Evolutionary conservation across 2,329 filamentous ascomycete genomes (phyloP).

Genomic region (Ceratocystis diversiconidia): DNA sequence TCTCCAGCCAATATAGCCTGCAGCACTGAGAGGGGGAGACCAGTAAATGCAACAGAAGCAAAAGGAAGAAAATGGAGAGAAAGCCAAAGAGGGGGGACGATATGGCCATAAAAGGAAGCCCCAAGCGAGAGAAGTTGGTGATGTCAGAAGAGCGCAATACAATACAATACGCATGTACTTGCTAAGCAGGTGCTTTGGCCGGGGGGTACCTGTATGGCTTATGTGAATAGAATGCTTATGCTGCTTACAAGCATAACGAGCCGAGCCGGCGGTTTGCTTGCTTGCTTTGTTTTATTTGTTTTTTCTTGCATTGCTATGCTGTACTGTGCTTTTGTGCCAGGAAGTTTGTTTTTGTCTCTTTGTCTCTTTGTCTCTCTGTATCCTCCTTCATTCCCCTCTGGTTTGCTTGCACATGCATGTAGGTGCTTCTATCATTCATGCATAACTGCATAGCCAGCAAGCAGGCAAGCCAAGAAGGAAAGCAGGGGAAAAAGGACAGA

Average conservation of each 20-base stretch:
- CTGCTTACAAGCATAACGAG: not conserved
- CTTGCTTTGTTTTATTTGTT: not conserved
- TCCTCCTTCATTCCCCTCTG: too few species aligned
- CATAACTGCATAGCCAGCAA: not conserved
- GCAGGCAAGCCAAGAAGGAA: not conserved
- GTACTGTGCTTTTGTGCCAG: not conserved
- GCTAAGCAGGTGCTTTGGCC: too few species aligned
- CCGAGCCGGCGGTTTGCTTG: not conserved
- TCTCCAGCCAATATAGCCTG: too few species aligned
- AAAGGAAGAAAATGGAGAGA: too few species aligned
- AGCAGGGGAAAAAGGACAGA: not conserved
- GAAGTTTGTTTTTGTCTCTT: too few species aligned
- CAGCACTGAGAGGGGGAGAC: too few species aligned
- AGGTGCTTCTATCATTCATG: too few species aligned
- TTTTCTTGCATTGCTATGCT: not conserved
- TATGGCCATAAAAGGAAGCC: not conserved
- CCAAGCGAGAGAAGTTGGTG: not conserved
- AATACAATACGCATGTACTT: not conserved
- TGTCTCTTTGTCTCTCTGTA: too few species aligned
- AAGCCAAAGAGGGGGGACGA: not conserved
- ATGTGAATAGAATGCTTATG: not conserved
- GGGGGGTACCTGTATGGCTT: not conserved
- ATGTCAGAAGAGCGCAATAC: not conserved
- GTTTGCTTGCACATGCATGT: too few species aligned
- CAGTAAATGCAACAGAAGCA: too few species aligned